Evolutionary conservation across 768 basidiomycete species (phyloP), one percentile per base, ranked within the genome.

Genomic region (Lentinula detonsa): DNA sequence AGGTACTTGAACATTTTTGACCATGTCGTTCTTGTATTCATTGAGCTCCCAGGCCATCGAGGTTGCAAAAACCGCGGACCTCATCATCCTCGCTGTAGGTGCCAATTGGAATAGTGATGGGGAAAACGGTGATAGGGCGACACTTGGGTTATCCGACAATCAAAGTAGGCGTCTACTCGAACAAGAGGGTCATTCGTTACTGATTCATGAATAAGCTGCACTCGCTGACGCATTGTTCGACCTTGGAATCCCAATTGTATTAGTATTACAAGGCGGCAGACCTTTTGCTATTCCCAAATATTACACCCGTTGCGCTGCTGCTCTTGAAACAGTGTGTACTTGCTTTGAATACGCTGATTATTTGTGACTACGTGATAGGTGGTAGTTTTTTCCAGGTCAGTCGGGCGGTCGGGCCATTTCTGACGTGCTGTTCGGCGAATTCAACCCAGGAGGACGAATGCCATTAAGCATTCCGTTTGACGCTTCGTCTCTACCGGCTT

Each of bases 51-150:
- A 70, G 69, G 69, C 69, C 9, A 62, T 67, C n/a, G 65, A 68
- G 18, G 61, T 70, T 11, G 67, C 69, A 4, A 64, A 63, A 40
- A 64, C 63, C 4, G 65, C 69, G 2, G 69, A 70, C 46, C 37
- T 68, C 10, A 65, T 70, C 35, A 54, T 70, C 5, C 54, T 70
- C 13, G 69, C 69, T 11, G 67, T 70, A 11, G 69, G 69, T 5
- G 69, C 69, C 3, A 67, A 66, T 50, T 70, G 69, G 69, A 70
- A 70, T 43, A 68, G 67, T 46, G 69, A 70, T 49, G 69, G 66
- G 1, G 69, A 70, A n/a, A 66, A 63, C 54, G 69, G 66, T 1
- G 69, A 70, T 57, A 60, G 69, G 1, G 67, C 65, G 7, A 68
- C 69, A 13, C 53, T 70, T 15, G 69, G 69, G 7, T 59, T 70